Conservation (phyloP, 768 basidiomycete genomes). For the Amanita inopinata region DNA sequence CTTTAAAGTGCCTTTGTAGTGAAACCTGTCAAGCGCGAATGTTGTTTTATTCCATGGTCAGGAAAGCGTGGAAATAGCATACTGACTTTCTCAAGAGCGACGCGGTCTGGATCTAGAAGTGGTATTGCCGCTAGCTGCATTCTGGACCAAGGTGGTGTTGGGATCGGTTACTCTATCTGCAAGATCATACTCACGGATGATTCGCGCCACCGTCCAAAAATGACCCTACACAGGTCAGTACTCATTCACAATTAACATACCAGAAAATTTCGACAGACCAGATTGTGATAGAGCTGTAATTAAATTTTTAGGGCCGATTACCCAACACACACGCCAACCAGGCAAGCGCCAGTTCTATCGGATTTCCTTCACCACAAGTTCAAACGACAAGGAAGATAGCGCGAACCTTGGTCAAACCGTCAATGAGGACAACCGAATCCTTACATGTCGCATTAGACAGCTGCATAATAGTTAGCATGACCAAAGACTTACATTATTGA, state of each 20-base stretch:
- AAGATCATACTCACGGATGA: slow-evolving; percentile 56
- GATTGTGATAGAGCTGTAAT: slow-evolving; percentile 89
- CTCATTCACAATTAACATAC: neutral
- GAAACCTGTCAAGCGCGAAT: slow-evolving; percentile 40
- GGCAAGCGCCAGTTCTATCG: slow-evolving; percentile 89
- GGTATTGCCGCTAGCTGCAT: slow-evolving; percentile 85
- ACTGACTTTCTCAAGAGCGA: slow-evolving; percentile 58
- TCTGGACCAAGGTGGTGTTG: slow-evolving; percentile 23
- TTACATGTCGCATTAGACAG: slow-evolving; percentile 14
- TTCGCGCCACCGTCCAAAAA: slow-evolving; percentile 95
- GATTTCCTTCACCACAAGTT: slow-evolving; percentile 1
- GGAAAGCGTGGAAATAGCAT: too few relatives aligned
- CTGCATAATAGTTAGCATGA: neutral
- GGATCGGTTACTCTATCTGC: neutral
- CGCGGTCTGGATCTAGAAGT: slow-evolving; percentile 64
- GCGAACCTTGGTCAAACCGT: slow-evolving; percentile 81
- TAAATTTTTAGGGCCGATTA: slow-evolving; percentile 82
- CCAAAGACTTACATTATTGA: slow-evolving; percentile 45
- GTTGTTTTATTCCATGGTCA: too few relatives aligned
- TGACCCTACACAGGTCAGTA: slow-evolving; percentile 34
- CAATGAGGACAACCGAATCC: slow-evolving; percentile 80
- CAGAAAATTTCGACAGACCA: slow-evolving; percentile 27
- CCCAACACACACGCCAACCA: slow-evolving; percentile 93
- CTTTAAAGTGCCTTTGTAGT: slow-evolving; percentile 84
- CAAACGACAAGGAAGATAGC: neutral